Evolutionary conservation across 2,329 filamentous ascomycete genomes (phyloP), one percentile per base, ranked within the genome.

Genomic region (Microsporum canis): DNA sequence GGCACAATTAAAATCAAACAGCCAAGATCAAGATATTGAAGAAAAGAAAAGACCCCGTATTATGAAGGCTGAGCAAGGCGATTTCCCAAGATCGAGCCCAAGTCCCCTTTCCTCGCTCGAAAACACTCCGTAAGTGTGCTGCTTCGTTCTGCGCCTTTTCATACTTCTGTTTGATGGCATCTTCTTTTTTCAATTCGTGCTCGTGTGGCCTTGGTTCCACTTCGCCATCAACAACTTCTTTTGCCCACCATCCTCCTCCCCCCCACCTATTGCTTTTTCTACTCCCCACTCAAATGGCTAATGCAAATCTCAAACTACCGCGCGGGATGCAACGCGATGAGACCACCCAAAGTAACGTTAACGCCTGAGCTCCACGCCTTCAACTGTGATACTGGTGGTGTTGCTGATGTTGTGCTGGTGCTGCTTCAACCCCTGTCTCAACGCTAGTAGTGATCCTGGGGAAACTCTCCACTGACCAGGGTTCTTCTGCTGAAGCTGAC

Each of bases 401-500:
- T 6, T 53, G 49, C 33, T 55, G 12, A 23, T 31, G 14, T 33
- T 31, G 29, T 34, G 49, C 49, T 55, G 49, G 23, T 29, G 31
- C 31, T 23, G 17, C 17, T 23, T 23, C 17, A 23, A 23, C 49
- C 49, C 49, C 31, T 34, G 29, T 36, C 31, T n/a, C 49, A 3
- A 36, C 29, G 12, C 14, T 17, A 36, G 33, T 12, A 34, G 49
- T 55, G 49, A 55, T 55, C 49, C 49, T 55, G 49, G 49, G 49
- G 49, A 55, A 34, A 55, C 49, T 55, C 33, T 55, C 33, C 33
- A 55, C 29, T 14, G 27, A 55, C 29, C 39, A 36, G 51, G 51
- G 51, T 55, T 55, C 57, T 56, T 57, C 38, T 60, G 55, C 43
- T 57, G 57, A 60, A 62, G 61, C 61, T 62, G 51, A 62, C 61